Evolutionary conservation across 768 basidiomycete species (phyloP).

Genomic region (Russula earlei): DNA sequence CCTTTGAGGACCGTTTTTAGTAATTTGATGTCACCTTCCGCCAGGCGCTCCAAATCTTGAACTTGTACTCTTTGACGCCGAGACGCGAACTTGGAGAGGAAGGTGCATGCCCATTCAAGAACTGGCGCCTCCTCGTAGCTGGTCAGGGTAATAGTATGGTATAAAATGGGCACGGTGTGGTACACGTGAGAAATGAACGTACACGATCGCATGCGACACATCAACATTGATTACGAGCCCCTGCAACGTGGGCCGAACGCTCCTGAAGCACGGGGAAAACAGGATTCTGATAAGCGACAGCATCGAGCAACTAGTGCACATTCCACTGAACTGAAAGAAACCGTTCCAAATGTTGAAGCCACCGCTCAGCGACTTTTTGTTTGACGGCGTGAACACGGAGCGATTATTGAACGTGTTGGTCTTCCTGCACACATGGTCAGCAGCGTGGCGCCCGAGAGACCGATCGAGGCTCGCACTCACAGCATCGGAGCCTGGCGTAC

Average conservation of each 20-base stretch:
- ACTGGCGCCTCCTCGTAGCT: conserved; percentile 16
- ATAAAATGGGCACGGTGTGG: not conserved
- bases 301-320: no score
- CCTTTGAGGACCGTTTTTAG: conserved; percentile 5
- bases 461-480: not conserved
- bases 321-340: conserved; percentile 15
- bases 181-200: not conserved
- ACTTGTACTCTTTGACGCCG: not conserved
- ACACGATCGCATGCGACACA: conserved; percentile 13
- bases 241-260: conserved; percentile 9
- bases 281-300: not conserved
- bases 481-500: conserved; percentile 17
- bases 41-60: conserved; percentile 7
- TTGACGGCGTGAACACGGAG: conserved; percentile 13
- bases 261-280: conserved; percentile 7
- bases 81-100: conserved; percentile 6
- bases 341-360: conserved; percentile 20
- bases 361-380: conserved; percentile 5
- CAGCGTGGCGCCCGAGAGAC: not conserved
- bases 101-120: conserved; percentile 9
- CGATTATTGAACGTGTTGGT: conserved; percentile 13
- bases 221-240: conserved; percentile 18
- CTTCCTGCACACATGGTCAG: not conserved
- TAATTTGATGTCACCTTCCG: not conserved
- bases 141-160: not conserved